Evolutionary conservation across 1,139 yeast genomes (phyloP).

Genomic region (Meyerozyma elateridarum): DNA sequence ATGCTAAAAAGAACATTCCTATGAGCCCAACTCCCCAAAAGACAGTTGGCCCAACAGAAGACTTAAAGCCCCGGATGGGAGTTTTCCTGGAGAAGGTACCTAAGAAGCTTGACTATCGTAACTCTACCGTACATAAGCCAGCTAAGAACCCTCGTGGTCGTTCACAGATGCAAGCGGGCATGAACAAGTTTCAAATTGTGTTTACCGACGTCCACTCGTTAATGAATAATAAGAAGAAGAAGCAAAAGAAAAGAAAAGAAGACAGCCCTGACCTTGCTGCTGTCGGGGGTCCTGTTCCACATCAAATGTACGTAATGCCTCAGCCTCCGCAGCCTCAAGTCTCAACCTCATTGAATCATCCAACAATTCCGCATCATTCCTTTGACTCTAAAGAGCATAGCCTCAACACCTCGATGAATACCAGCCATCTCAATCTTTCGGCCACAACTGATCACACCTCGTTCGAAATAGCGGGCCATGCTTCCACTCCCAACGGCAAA

Average conservation of each 20-base stretch:
- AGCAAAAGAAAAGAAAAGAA: slow-evolving; percentile 13
- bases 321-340: slow-evolving; percentile 7
- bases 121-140: no score
- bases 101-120: slow-evolving; percentile 5
- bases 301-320: neutral
- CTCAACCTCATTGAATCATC: slow-evolving; percentile 11
- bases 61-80: slow-evolving; percentile 39
- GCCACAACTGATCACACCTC: slow-evolving; percentile 28
- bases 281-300: neutral
- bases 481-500: slow-evolving; percentile 40
- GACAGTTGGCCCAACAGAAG: slow-evolving; percentile 11
- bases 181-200: slow-evolving; percentile 50
- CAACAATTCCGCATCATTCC: no score
- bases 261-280: slow-evolving; percentile 1
- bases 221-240: slow-evolving; percentile 34
- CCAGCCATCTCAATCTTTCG: slow-evolving; percentile 20
- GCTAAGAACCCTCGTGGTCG: slow-evolving; percentile 1
- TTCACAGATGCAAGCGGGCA: slow-evolving; percentile 24
- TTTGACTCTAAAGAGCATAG: slow-evolving; percentile 3
- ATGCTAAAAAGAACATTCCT: slow-evolving; percentile 16
- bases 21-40: slow-evolving; percentile 42
- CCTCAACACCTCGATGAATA: slow-evolving; percentile 14
- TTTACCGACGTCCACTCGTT: slow-evolving; percentile 47
- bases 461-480: slow-evolving; percentile 27
- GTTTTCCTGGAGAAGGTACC: slow-evolving; percentile 33